Base-by-base conservation (phyloP, 306 rosid species). In the Geum urbanum region DNA sequence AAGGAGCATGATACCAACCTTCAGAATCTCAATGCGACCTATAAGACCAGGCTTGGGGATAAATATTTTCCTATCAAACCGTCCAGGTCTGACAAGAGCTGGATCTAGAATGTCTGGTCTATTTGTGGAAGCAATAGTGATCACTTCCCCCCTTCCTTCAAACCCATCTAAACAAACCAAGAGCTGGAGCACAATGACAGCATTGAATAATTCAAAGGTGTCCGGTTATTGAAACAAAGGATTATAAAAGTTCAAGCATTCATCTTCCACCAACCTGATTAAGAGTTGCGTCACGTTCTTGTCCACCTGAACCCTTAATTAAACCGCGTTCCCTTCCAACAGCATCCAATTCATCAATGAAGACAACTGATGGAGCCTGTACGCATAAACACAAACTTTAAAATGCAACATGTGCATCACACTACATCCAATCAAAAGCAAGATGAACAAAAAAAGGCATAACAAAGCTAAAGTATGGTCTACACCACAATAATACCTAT, bases 241-340 rank as follows among this genome's bases (percentile, higher is more conserved):
- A 12, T 2, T 27, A 6, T 32, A 50, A 9, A 11, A 9, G 18
- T 49, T 50, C 18, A 65, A 13, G 66, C 14, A 20, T 18, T 60
- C 39, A 24, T 56, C 45, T 35, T 39, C 20, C 64, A 14, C 47
- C 63, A 81, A 94, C 98, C 98, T 94, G 98, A 81, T 94, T 94
- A 75, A 94, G 98, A 72, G 98, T 94, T 69, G 98, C 97, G 69
- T 94, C 98, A 68, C 98, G 97, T 83, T 94, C 98, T 80, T 91
- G 96, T 78, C 98, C 98, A 74, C 98, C 98, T 56, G 97, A 94
- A 76, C 98, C 98, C 82, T 94, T 94, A 66, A 94, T 94, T 88
- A 94, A 78, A 66, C 98, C 98, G 83, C 98, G 98, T 77, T 85
- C 96, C 84, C 98, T 90, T 77, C 98, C 98, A 67, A 94, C 98